phyloP scores from a whole-genome alignment of 495 filamentous ascomycete genomes.

The Penicillium daleae region DNA sequence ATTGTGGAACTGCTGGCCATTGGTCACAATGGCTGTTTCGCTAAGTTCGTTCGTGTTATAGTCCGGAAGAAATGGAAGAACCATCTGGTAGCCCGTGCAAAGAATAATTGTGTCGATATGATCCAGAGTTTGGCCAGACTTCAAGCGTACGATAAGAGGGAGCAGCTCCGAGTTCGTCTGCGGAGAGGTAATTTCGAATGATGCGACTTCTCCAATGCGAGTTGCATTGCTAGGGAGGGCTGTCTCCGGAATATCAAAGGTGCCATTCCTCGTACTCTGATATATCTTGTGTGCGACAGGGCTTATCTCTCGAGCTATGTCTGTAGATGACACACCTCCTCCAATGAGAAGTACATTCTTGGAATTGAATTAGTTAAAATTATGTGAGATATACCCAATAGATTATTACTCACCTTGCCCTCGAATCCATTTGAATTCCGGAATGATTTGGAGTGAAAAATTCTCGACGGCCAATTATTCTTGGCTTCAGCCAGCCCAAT shows the following conservation, averaged over 20 bases:
- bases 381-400: neutral
- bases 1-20: constrained; percentile 69
- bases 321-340: constrained; percentile 61
- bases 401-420: constrained; percentile 36
- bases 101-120: constrained; percentile 60
- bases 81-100: constrained; percentile 68
- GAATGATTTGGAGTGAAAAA: constrained; percentile 66
- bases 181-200: constrained; percentile 24
- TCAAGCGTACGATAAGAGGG: constrained; percentile 39
- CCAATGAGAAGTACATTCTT: constrained; percentile 64
- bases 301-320: constrained; percentile 62
- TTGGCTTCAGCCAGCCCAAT: constrained; percentile 58
- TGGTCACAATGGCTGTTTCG: constrained; percentile 60
- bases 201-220: constrained; percentile 55
- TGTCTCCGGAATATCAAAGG: constrained; percentile 56
- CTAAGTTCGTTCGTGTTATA: constrained; percentile 49
- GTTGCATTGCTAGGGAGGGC: constrained; percentile 51
- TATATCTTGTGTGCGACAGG: constrained; percentile 54
- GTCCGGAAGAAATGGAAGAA: constrained; percentile 58
- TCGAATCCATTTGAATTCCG: constrained; percentile 52
- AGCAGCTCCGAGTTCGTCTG: constrained; percentile 38
- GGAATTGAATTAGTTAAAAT: constrained; percentile 1
- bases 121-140: constrained; percentile 47
- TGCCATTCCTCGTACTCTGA: constrained; percentile 61
- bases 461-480: constrained; percentile 48